Base-by-base conservation (phyloP, 345 rosid species). In the Lepidium sativum region DNA sequence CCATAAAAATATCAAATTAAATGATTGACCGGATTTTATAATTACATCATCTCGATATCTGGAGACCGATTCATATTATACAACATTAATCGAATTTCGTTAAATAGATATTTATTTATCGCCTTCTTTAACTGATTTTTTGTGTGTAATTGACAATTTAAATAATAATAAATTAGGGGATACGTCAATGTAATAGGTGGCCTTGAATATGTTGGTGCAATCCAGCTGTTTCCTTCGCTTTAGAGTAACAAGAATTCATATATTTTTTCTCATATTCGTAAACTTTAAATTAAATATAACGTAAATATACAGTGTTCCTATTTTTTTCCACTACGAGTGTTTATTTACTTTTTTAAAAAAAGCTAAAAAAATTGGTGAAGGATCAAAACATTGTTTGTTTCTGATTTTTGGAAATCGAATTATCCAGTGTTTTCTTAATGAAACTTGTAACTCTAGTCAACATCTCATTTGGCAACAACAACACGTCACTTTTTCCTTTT, bases 191-290 rank as follows among this genome's bases (percentile, higher is more conserved):
- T 71, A 63, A 63, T 47, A 71, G 65, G 70, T 71, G 75, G 65
- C 64, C 29, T 47, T 55, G 38, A 31, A 42, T 27, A 10, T 31
- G 51, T 7, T 63, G 27, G 18, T 71, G 65, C 45, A 63, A 3
- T 63, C 70, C 70, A 63, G 65, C 65, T 71, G 59, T 55, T n/a
- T 48, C 38, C 70, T 71, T 71, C 11, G 75, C 70, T 71, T 71
- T 71, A 31, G 70, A 71, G 75, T 59, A 71, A 71, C 29, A 25
- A 62, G 35, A 54, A 29, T 54, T 40, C 41, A n/a, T n/a, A n/a
- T 6, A 25, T 4, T 25, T 4, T 25, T 25, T 25, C 6, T 1
- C 6, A 25, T 25, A 4, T 20, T 21, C 25, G 3, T 2, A 21
- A 3, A 21, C 2, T 21, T 21, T 21, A n/a, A n/a, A n/a, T n/a